Base-by-base conservation (phyloP, 352 stramenopile species). In the Globisporangium yorkense region DNA sequence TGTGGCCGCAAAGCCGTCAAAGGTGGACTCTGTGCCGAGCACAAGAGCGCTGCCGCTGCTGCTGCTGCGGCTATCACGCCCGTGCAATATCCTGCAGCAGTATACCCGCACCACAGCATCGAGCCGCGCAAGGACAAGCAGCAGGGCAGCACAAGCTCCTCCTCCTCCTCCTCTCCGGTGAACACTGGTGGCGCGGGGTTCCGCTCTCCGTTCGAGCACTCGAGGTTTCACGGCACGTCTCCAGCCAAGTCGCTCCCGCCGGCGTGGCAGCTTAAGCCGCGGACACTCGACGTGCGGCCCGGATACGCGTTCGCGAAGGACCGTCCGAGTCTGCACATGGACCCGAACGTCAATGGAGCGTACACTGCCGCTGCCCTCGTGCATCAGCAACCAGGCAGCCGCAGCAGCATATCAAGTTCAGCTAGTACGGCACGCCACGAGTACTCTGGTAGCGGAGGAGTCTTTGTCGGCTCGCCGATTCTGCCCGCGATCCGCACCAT, bases 1-100 rank as follows among this genome's bases (percentile, higher is more conserved):
- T 77, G 70, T 24, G 39, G 24, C 16, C 66, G 63, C 51, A 72
- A 74, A 39, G 67, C 70, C 0, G 57, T 71, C 15, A 65, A 63
- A 31, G 57, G 67, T 5, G 67, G 65, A 3, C 61, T 58, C 44
- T 77, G 70, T 8, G 51, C 41, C 13, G 59, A 71, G 41, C 70
- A 77, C 53, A 53, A 66, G 27, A 31, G 37, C 24, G 40, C 47
- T 1, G 59, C 39, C 2, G 43, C 54, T n/a, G 40, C 48, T 12
- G 56, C 47, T 1, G 29, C 43, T 7, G 39, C 20, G 13, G 41
- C 48, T 12, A 54, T 39, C 41, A 57, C 58, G 8, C 58, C 58
- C 16, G 58, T 63, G 31, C 51, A 57, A 16, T 44, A 53, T 20
- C 6, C 13, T 2, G 44, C 45, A 9, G 16, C 20, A 29, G 15